These are phyloP conservation scores for Stagonosporopsis vannaccii DNA, from an alignment of 2,329 filamentous ascomycete species.

Conservation along the genomic window DNA sequence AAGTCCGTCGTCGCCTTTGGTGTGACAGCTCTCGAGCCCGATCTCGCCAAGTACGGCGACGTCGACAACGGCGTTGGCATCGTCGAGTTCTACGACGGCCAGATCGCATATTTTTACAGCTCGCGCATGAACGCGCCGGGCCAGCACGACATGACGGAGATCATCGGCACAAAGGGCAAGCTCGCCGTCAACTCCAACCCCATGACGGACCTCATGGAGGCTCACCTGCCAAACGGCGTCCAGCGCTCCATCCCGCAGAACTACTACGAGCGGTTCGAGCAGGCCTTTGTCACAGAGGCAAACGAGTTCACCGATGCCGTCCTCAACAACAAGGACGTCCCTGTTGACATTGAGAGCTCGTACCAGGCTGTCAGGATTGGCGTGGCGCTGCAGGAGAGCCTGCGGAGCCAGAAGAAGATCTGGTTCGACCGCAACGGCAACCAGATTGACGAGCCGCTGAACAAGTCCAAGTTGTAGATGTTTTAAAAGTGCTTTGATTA, in stretches of 20 bases:
- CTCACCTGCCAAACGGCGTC: constrained; percentile 62
- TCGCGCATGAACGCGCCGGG: constrained; percentile 73
- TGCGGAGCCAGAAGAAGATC: constrained; percentile 56
- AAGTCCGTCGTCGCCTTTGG: constrained; percentile 65
- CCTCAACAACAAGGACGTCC: constrained; percentile 63
- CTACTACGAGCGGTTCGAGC: constrained; percentile 69
- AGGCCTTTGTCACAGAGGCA: constrained; percentile 69
- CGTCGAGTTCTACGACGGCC: constrained; percentile 70
- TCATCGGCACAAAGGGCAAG: constrained; percentile 72
- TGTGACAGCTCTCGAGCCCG: constrained; percentile 66
- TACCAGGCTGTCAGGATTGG: constrained; percentile 69
- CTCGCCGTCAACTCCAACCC: constrained; percentile 68
- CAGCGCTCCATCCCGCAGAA: constrained; percentile 66
- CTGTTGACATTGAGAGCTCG: constrained; percentile 64
- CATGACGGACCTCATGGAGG: constrained; percentile 61
- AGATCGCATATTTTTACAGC: constrained; percentile 70
- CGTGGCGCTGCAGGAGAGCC: constrained; percentile 55
- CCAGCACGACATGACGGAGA: constrained; percentile 71
- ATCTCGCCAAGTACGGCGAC: constrained; percentile 64
- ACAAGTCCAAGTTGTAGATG: constrained; percentile 47
- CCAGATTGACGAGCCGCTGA: constrained; percentile 47
- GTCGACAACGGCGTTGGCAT: constrained; percentile 70
- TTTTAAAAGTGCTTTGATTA: not conserved
- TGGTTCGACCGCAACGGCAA: constrained; percentile 64
- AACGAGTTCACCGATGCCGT: constrained; percentile 68